Base-by-base conservation (phyloP, 2,329 filamentous ascomycete species). In the Calonectria fujianensis region DNA sequence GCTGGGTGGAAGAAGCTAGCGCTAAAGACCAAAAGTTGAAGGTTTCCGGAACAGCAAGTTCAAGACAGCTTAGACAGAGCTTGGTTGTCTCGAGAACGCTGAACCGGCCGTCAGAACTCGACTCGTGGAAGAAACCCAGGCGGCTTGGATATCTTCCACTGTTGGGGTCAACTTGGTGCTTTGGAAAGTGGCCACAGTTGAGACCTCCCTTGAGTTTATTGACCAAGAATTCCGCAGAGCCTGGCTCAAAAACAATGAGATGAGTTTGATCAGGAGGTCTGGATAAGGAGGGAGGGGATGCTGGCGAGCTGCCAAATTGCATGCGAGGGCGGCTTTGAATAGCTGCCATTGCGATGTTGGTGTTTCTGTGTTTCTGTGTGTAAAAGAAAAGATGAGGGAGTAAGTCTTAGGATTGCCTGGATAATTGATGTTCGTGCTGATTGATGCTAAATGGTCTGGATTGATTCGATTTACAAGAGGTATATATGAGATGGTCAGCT, bases 51-150 rank as follows among this genome's bases (percentile, higher is more conserved):
- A 65, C 39, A 31, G 39, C 73, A 1, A 41, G 18, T 1, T 29
- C 5, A 24, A 76, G 69, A 11, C 69, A 76, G 13, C 24, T 14
- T 1, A n/a, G 1, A 14, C 74, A 76, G 11, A 76, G 37, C 41
- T 57, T 69, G 13, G 27, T 70, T 16, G 74, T 76, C 16, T 76
- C 74, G 1, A 74, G 41, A 14, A 54, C 69, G 32, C 67, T 74
- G 41, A 72, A 54, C 5, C 32, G 35, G 2, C 57, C n/a, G 1
- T 69, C 50, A 4, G 59, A 41, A 29, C 29, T 63, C 1, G 71
- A 57, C 20, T 63, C 32, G 27, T 74, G 73, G 48, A 75, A 75
- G 71, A 75, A 75, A 13, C 71, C 74, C 2, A 72, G 64, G 3
- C 71, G 67, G n/a, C 64, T 74, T 14, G 74, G 72, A 54, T 72